A percentile compares a stretch with the other conserved stretches of the same genome.
Conservation (phyloP, 345 rosid genomes). For the Brassica rapa region DNA sequence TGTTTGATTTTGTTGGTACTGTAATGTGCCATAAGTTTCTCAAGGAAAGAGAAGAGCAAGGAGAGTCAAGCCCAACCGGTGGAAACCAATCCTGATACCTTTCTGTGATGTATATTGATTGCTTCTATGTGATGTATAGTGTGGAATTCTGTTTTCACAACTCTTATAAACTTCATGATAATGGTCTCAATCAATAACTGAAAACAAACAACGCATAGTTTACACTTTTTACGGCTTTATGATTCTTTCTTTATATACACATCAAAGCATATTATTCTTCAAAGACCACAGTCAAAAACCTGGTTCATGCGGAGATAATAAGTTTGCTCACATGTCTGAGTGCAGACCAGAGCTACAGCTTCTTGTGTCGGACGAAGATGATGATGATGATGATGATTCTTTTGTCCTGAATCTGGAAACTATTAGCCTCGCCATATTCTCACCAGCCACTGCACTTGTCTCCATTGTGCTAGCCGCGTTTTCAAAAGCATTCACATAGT, state of each 20-base stretch:
- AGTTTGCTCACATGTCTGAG: slow-evolving; percentile 51
- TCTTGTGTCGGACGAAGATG: slow-evolving; percentile 34
- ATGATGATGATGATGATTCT: slow-evolving; percentile 9
- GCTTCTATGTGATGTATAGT: background rate
- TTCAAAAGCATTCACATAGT: slow-evolving; percentile 90
- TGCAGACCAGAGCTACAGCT: slow-evolving; percentile 42
- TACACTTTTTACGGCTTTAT: slow-evolving; percentile 8
- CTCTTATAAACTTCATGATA: background rate
- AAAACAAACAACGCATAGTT: background rate
- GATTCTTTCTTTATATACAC: background rate
- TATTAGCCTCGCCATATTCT: slow-evolving; percentile 84
- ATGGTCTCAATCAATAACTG: background rate
- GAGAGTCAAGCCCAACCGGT: slow-evolving; percentile 9
- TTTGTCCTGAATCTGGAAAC: slow-evolving; percentile 53
- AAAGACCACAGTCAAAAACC: background rate
- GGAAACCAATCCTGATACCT: background rate
- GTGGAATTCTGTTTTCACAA: background rate
- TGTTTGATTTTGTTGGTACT: slow-evolving; percentile 46
- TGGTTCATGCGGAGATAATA: background rate
- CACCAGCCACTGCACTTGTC: slow-evolving; percentile 89
- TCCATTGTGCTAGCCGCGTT: slow-evolving; percentile 96
- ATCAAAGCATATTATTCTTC: background rate
- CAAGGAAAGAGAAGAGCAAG: background rate
- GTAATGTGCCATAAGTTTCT: slow-evolving; percentile 47
- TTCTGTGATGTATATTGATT: background rate